Base-by-base conservation (phyloP, 2,329 filamentous ascomycete species). In the Aspergillus fructus region DNA sequence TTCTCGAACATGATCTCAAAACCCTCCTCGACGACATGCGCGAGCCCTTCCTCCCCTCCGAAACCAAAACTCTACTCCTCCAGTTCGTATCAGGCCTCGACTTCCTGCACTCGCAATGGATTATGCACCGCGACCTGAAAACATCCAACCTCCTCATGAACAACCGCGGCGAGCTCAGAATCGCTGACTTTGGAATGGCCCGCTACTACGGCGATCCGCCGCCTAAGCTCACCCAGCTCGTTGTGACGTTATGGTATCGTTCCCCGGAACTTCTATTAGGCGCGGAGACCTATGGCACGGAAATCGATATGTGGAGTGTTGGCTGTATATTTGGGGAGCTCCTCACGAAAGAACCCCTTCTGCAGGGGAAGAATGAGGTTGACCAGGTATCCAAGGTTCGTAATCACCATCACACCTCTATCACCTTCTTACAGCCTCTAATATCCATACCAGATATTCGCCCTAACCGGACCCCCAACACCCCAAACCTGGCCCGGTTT, bases 161-260 rank as follows among this genome's bases (percentile, higher is more conserved):
- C 79, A 97, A 97, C 79, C 90, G 92, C 46, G 94, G 94, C 46
- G 88, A 90, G 72, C 88, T 99, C 74, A 97, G 97, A 76, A 88
- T 99, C 62, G 94, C 94, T 59, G 94, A 99, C 76, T 99, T 99
- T 71, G 94, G 94, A 73, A 97, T 99, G 91, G 93, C 94, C 3
- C 85, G 94, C 27, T 94, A 94, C 76, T 89, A 90, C 55, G 89
- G 89, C 50, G 86, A 91, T 65, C 92, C 93, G 4, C 81, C 87
- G 0, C 83, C 87, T 1, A 89, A 89, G 61, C 83, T 97, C 59
- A 97, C 94, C 2, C 89, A 93, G 71, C 85, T 97, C 47, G 94
- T 99, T 61, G 93, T 97, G 17, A 99, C 94, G 6, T 83, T 99
- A 6, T 99, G 94, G 94, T 99, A 99, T 74, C 90, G 94, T 56